Base-by-base conservation (phyloP, 345 rosid species). In the Psidium guajava region DNA sequence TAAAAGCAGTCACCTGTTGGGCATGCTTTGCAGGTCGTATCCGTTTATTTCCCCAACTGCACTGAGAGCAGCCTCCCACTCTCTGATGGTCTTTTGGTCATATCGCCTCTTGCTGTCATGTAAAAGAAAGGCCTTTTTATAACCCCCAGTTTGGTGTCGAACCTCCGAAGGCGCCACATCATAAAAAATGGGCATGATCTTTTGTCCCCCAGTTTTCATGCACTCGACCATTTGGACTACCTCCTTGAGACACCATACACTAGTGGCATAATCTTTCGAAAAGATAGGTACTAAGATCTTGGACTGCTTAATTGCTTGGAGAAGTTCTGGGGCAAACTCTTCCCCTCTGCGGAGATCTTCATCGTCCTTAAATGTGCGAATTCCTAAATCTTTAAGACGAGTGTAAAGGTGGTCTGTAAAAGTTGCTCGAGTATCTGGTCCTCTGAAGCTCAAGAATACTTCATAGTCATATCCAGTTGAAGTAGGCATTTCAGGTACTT, bases 41-140 rank as follows among this genome's bases (percentile, higher is more conserved):
- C 21, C 54, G 7, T 5, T 53, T 15, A 53, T 14, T 15, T 52
- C 1, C 16, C 54, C 54, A 16, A 53, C 6, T 53, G 54, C 21
- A 1, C 21, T 21, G n/a, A 55, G n/a, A 55, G 58, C 58, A 21
- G 0, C 58, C 58, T 22, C 21, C 58, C 58, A 55, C 11, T 9
- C 25, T 21, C 2, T 0, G 0, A 13, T 1, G 6, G 8, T 59
- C 36, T 6, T 1, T 27, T 59, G 9, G 8, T n/a, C 73, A 13
- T 27, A 0, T 13, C 73, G 73, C 5, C 6, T 6, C 9, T 59
- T 14, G 0, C 0, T 28, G 0, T 28, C 1, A 61, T 61, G 74
- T 3, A 5, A 14, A 14, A 0, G 2, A 28, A 61, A 28, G 21
- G 74, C 5, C 10, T 14, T 0, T 28, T 0, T 0, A 28, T 27